phyloP scores from a whole-genome alignment of 257 asterid genomes.

The Plectranthus barbatus region DNA sequence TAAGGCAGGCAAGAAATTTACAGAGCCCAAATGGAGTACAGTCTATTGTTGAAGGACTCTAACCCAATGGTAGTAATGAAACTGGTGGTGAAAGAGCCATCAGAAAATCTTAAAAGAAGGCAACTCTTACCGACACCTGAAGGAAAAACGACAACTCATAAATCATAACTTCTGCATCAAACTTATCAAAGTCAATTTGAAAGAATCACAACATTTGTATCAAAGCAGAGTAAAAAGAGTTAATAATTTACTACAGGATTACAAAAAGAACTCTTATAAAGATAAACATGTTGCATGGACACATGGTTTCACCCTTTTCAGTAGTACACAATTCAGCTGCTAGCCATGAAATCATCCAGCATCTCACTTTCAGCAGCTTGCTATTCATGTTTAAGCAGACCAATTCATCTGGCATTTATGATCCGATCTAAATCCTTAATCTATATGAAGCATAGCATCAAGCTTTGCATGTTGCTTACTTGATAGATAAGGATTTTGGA shows the following conservation, averaged over 20 bases:
- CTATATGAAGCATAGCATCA: not conserved
- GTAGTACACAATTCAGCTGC: not conserved
- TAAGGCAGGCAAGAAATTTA: not conserved
- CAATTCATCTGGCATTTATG: not conserved
- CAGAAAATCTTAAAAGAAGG: slow-evolving; percentile 95
- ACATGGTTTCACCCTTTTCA: not conserved
- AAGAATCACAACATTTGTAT: slow-evolving; percentile 1
- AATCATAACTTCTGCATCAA: not conserved
- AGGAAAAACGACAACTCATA: not conserved
- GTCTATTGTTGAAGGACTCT: slow-evolving; percentile 7
- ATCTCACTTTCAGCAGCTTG: too few species aligned
- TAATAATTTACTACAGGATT: not conserved
- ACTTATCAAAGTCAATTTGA: slow-evolving; percentile 1
- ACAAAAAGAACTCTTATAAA: not conserved
- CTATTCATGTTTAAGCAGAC: too few species aligned
- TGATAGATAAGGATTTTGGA: not conserved
- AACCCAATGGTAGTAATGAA: slow-evolving; percentile 85
- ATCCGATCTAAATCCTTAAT: not conserved
- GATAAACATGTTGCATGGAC: not conserved
- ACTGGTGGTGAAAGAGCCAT: slow-evolving; percentile 98
- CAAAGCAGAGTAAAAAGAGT: not conserved
- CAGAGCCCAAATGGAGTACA: not conserved
- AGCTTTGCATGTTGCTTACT: not conserved
- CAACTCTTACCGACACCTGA: slow-evolving; percentile 97
- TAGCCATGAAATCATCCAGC: not conserved